Evolutionary conservation across 2,329 filamentous ascomycete species (phyloP).

Genomic region (Juglanconis sp.): DNA sequence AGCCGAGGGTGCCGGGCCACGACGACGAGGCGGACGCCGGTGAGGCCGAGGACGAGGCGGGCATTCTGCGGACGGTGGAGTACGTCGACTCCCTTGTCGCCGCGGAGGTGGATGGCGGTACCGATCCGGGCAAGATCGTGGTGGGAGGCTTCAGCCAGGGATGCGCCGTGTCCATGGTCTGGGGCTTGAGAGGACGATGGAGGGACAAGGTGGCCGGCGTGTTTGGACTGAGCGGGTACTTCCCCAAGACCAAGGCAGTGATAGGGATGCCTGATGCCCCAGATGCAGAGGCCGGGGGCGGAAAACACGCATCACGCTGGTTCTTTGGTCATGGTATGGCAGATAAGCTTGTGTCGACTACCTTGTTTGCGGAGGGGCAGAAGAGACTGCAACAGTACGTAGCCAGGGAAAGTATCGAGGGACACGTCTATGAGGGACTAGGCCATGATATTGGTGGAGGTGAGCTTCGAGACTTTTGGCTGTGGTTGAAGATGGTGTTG

Average conservation of each 20-base stretch:
- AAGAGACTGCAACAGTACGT: slow-evolving; percentile 11
- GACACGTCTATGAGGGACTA: slow-evolving; percentile 8
- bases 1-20: not conserved
- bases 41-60: slow-evolving; percentile 3
- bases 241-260: slow-evolving; percentile 4
- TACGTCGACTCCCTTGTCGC: slow-evolving; percentile 7
- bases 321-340: slow-evolving; percentile 13
- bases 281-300: not conserved
- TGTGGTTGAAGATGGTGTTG: slow-evolving; percentile 11
- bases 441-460: slow-evolving; percentile 6
- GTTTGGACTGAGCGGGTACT: slow-evolving; percentile 11
- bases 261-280: not conserved
- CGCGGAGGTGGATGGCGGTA: not conserved
- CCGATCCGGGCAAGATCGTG: slow-evolving; percentile 7
- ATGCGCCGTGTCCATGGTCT: slow-evolving; percentile 12
- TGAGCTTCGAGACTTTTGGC: slow-evolving; percentile 10
- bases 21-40: not conserved
- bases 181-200: slow-evolving; percentile 5
- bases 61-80: slow-evolving; percentile 5
- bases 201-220: slow-evolving; percentile 9
- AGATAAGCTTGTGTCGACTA: not conserved
- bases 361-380: slow-evolving; percentile 10
- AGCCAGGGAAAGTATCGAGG: not conserved
- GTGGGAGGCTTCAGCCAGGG: slow-evolving; percentile 14
- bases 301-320: not conserved